phyloP scores from a whole-genome alignment of 1,284 basidiomycete genomes.

The Cryptococcus hybrid region DNA sequence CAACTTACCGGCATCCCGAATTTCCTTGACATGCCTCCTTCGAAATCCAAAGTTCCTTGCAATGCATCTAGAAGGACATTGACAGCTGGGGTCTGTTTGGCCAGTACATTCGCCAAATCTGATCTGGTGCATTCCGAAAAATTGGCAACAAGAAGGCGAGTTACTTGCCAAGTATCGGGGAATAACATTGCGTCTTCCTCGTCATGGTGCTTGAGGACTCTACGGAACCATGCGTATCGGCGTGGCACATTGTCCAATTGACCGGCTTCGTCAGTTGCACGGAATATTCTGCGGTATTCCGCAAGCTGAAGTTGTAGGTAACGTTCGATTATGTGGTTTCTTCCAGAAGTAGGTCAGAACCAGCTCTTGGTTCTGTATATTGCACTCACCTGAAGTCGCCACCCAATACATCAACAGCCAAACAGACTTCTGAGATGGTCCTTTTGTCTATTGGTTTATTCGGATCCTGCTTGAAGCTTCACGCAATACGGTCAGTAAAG shows the following conservation, averaged over 20 bases:
- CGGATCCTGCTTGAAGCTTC: conserved; percentile 74
- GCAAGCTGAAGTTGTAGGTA: conserved; percentile 88
- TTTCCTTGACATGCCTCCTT: conserved; percentile 71
- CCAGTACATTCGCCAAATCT: conserved; percentile 52
- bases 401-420: conserved; percentile 81
- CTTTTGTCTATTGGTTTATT: conserved; percentile 64
- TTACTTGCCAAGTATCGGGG: conserved; percentile 77
- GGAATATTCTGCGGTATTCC: conserved; percentile 96
- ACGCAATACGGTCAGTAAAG: background rate
- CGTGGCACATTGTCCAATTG: conserved; percentile 93
- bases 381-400: conserved; percentile 58
- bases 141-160: conserved; percentile 71
- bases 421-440: conserved; percentile 71
- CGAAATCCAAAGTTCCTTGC: conserved; percentile 82
- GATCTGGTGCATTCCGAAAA: conserved; percentile 78
- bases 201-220: conserved; percentile 86
- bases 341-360: conserved; percentile 20
- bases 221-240: conserved; percentile 92
- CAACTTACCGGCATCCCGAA: conserved; percentile 68
- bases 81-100: conserved; percentile 61
- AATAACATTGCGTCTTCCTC: conserved; percentile 80
- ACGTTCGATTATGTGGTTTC: conserved; percentile 74
- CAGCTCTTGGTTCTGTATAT: background rate
- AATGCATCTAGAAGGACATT: conserved; percentile 77
- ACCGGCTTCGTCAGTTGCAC: conserved; percentile 84